Evolutionary conservation across 768 basidiomycete species (phyloP).

Genomic region (Mrakia frigida): DNA sequence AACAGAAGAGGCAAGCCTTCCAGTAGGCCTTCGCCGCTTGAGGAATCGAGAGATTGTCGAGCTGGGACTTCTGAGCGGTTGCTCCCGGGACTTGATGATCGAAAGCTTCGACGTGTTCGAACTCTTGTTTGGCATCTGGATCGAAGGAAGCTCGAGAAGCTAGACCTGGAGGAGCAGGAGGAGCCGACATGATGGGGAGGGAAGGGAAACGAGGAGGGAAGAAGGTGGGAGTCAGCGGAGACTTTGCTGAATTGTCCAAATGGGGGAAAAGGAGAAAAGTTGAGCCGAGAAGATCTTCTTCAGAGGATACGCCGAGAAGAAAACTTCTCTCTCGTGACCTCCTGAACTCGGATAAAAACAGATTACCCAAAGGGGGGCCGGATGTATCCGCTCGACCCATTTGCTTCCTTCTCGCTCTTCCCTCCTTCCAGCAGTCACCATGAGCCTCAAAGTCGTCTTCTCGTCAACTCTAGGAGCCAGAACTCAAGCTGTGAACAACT

Average conservation of each 20-base stretch:
- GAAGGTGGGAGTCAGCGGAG: not conserved
- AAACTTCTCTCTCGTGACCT: no score
- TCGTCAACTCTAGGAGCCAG: not conserved
- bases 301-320: no score
- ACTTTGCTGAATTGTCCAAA: no score
- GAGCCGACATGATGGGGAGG: not conserved
- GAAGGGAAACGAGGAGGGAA: not conserved
- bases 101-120: conserved; percentile 4
- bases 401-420: no score
- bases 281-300: not conserved
- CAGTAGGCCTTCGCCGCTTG: conserved; percentile 29
- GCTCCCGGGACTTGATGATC: not conserved
- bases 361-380: no score
- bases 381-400: no score
- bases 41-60: conserved; percentile 30
- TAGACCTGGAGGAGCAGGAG: not conserved
- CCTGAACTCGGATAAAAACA: no score
- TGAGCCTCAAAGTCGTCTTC: not conserved
- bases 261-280: not conserved
- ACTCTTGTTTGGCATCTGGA: not conserved
- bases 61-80: conserved; percentile 27
- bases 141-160: not conserved
- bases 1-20: conserved; percentile 31
- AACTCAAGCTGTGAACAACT: not conserved
- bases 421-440: not conserved